These are phyloP conservation scores for Amanita subjunquillea DNA, from an alignment of 768 basidiomycete genomes.

Conservation along the genomic window DNA sequence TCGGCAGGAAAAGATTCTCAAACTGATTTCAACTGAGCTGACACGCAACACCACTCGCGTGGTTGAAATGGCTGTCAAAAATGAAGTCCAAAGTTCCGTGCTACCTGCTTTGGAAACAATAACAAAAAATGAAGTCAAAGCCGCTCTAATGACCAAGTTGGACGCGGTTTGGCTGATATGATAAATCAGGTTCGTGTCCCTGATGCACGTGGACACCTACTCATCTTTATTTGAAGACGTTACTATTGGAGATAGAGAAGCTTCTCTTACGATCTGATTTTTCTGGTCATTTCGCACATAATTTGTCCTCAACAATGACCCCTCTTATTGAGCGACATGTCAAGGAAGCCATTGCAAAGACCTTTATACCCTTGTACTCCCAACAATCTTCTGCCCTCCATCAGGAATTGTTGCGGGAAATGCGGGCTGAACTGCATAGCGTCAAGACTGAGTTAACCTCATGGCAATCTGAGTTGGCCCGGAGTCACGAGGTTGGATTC, in stretches of 20 bases:
- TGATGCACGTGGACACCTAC: constrained; percentile 5
- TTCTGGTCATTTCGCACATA: constrained; percentile 64
- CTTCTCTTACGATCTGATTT: constrained; percentile 69
- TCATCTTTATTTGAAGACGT: constrained; percentile 32
- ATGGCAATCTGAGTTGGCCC: constrained; percentile 74
- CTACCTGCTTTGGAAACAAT: constrained; percentile 75
- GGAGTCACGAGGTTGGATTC: constrained; percentile 62
- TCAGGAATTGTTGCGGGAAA: constrained; percentile 68
- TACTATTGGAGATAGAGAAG: constrained; percentile 75
- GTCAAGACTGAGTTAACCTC: constrained; percentile 72
- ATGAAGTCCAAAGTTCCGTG: constrained; percentile 75
- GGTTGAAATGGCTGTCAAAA: constrained; percentile 83
- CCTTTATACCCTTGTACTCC: constrained; percentile 65
- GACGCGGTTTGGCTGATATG: constrained; percentile 58
- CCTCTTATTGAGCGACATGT: constrained; percentile 76
- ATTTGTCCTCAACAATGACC: constrained; percentile 59
- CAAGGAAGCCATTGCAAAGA: constrained; percentile 67
- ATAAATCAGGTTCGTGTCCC: constrained; percentile 56
- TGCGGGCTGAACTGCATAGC: constrained; percentile 63
- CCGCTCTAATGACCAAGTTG: constrained; percentile 73
- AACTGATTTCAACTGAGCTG: constrained; percentile 78
- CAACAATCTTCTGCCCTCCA: constrained; percentile 70
- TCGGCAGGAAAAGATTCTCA: constrained; percentile 83
- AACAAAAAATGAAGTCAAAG: constrained; percentile 72
- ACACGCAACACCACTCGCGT: constrained; percentile 83